Percentiles rank a stretch among this genome's conserved stretches.
Conservation (phyloP, 495 filamentous ascomycete genomes). For the Penicillium ochrochloron region DNA sequence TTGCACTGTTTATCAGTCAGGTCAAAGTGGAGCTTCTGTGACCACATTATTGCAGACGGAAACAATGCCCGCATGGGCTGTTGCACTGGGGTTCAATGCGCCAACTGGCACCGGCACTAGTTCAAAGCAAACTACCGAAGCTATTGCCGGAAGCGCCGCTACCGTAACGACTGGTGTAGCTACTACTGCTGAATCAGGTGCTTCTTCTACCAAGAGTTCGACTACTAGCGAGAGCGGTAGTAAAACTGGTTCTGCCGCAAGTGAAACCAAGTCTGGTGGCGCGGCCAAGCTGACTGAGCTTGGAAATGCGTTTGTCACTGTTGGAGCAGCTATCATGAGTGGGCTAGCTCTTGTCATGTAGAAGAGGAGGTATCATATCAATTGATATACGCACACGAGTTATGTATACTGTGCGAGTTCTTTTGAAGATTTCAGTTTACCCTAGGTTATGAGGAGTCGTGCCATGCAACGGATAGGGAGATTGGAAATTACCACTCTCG, state of each 20-base stretch:
- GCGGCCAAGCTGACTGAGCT: constrained; percentile 3
- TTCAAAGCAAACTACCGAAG: constrained; percentile 10
- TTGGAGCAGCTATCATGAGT: constrained; percentile 8
- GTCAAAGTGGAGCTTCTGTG: constrained; percentile 10
- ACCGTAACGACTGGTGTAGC: neutral
- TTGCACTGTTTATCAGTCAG: constrained; percentile 12
- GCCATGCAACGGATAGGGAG: too few species aligned
- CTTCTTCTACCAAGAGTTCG: constrained; percentile 7
- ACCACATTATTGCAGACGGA: constrained; percentile 7
- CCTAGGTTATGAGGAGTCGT: too few species aligned
- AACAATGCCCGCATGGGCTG: constrained; percentile 6
- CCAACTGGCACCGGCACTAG: constrained; percentile 2
- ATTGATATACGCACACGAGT: too few species aligned
- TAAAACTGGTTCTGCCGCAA: constrained; percentile 10
- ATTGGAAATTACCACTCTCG: too few species aligned
- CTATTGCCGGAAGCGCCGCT: constrained; percentile 10
- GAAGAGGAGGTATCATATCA: neutral
- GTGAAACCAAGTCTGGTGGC: constrained; percentile 12
- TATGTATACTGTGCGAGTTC: too few species aligned
- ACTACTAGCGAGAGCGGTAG: constrained; percentile 1
- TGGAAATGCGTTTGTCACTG: constrained; percentile 1
- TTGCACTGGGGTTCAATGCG: constrained; percentile 9
- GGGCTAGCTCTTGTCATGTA: constrained; percentile 8
- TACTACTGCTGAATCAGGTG: neutral
- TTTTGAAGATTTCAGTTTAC: too few species aligned